Percentiles rank a stretch among this genome's conserved stretches.
phyloP scores from a whole-genome alignment of 2,329 filamentous ascomycete species.

The Sporothrix luriei region DNA sequence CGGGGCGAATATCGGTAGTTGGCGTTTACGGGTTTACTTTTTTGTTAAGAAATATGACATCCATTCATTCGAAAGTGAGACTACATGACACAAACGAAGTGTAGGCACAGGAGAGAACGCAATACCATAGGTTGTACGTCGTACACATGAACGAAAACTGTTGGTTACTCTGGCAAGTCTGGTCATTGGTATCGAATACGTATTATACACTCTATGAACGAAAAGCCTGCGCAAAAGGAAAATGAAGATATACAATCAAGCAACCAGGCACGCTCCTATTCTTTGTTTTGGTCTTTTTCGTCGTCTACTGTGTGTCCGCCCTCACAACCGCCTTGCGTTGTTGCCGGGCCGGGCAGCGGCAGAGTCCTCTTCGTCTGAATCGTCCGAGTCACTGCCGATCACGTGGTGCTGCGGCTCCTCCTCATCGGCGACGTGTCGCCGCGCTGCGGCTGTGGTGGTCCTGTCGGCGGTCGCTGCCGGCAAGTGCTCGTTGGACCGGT shows the following conservation, averaged over 20 bases:
- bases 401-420: conserved; percentile 53
- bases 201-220: conserved; percentile 24
- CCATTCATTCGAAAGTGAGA: background rate
- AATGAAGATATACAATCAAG: conserved; percentile 12
- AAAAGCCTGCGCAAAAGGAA: background rate
- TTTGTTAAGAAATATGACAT: background rate
- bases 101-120: no score
- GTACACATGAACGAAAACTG: no score
- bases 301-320: background rate
- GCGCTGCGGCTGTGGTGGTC: conserved; percentile 39
- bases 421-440: conserved; percentile 39
- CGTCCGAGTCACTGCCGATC: conserved; percentile 53
- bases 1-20: conserved; percentile 10
- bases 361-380: conserved; percentile 38
- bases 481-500: conserved; percentile 38
- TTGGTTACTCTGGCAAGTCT: no score
- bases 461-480: conserved; percentile 30
- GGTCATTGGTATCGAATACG: background rate
- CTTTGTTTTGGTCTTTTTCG: background rate
- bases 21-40: background rate
- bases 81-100: background rate
- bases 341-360: conserved; percentile 5
- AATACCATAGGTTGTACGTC: no score
- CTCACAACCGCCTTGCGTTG: conserved; percentile 29
- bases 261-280: conserved; percentile 15